Base-by-base conservation (phyloP, 805 yeast species). In the Candida pseudofarinosa region DNA sequence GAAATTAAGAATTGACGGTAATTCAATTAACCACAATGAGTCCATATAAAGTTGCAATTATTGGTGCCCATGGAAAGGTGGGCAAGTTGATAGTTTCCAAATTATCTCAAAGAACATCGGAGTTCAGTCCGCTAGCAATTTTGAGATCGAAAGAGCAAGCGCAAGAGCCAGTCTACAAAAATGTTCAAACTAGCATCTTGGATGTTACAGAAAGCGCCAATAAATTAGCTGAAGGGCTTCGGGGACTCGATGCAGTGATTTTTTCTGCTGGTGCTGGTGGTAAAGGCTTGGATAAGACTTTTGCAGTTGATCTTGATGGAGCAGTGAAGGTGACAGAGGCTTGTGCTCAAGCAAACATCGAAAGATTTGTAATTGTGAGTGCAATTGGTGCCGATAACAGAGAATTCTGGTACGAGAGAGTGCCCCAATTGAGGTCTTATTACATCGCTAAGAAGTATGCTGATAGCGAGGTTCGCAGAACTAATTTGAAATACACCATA, bases 251-350 rank as follows among this genome's bases (percentile, higher is more conserved):
- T 49, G 79, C 80, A 6, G 78, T 81, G 3, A 77, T 81, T 0
- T 78, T 80, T 63, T 62, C 76, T 33, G 85, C 83, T 0, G 86
- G 86, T 6, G 78, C 83, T 2, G 81, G 78, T 15, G 85, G 85
- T 2, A 73, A 73, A 36, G 75, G 76, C 13, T 50, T 72, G 5
- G 34, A 32, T 15, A 32, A 32, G 17, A 32, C 34, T 32, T 63
- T 79, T 40, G 63, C 71, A 17, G 76, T 81, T n/a, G 87, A 81
- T 51, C 62, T 80, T 45, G 85, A 81, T 53, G 82, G 81, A 3
- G 80, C 81, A 6, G 76, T 77, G 26, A 77, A 77, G 53, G 68
- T 74, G 1, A 66, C 75, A 43, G 84, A 80, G 52, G 85, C 82
- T 0, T 65, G 79, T 6, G 71, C 71, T 35, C 45, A 52, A 35